Conservation (phyloP, 352 stramenopile species). For the Globisporangium sylvaticum region DNA sequence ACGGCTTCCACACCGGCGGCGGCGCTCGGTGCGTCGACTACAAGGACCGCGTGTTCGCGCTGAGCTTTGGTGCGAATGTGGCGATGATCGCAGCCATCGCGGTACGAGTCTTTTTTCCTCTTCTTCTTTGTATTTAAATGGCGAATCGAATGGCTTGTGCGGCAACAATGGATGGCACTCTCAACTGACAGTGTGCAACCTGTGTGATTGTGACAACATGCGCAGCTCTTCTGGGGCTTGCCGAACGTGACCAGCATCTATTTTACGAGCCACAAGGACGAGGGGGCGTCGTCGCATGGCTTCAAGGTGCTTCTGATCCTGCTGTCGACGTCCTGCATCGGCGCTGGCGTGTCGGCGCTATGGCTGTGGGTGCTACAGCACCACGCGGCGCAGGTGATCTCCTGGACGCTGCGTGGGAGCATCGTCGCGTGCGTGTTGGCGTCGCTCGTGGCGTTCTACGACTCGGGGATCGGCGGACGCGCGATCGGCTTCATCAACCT, state of each 20-base stretch:
- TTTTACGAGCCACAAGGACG: conserved; percentile 71
- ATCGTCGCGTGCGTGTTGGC: conserved; percentile 51
- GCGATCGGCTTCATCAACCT: conserved; percentile 82
- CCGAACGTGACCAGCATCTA: conserved; percentile 74
- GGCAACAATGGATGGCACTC: neutral
- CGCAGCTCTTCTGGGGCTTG: conserved; percentile 69
- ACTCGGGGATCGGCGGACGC: conserved; percentile 70
- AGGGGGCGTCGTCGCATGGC: conserved; percentile 54
- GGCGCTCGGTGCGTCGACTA: conserved; percentile 35
- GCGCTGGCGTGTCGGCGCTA: conserved; percentile 56
- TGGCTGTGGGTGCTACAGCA: conserved; percentile 79
- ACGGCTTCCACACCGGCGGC: conserved; percentile 16
- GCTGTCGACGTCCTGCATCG: conserved; percentile 58
- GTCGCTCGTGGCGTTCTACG: conserved; percentile 52
- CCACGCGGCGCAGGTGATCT: conserved; percentile 67
- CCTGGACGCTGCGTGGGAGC: conserved; percentile 59
- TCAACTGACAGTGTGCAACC: neutral
- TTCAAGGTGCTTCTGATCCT: conserved; percentile 72
- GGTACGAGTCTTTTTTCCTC: conserved; percentile 24
- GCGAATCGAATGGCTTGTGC: neutral
- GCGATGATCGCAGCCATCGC: conserved; percentile 48
- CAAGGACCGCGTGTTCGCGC: conserved; percentile 65
- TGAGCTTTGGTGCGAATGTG: conserved; percentile 63
- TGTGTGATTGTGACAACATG: neutral
- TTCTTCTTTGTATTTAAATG: neutral